Evolutionary conservation across 106 monocot species (phyloP).

Genomic region (Dendrobium huoshanense): DNA sequence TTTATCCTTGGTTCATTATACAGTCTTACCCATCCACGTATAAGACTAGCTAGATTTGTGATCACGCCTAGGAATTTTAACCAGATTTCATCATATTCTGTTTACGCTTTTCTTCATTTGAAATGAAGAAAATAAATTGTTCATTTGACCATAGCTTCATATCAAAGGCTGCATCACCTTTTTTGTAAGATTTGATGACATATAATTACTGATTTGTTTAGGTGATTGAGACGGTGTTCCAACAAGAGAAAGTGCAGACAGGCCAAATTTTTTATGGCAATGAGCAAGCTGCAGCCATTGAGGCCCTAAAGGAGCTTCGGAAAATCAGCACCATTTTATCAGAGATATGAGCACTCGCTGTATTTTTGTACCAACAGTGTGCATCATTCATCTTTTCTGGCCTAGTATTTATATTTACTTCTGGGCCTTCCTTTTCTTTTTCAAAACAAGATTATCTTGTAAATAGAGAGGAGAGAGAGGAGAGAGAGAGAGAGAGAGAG

Average conservation of each 20-base stretch:
- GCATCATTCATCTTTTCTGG: slow-evolving; percentile 18
- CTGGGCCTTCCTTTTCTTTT: background rate
- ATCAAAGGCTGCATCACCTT: background rate
- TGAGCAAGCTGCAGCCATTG: slow-evolving; percentile 59
- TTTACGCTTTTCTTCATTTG: no score
- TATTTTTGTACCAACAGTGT: slow-evolving; percentile 12
- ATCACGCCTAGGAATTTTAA: no score
- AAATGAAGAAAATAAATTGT: background rate
- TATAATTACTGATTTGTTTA: slow-evolving; percentile 15
- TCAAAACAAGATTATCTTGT: background rate
- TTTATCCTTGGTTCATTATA: no score
- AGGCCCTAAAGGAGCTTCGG: slow-evolving; percentile 85
- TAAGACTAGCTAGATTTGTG: no score
- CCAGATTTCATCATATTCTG: no score
- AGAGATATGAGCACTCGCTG: slow-evolving; percentile 37
- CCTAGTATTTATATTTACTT: slow-evolving; percentile 8
- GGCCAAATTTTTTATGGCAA: slow-evolving; percentile 49
- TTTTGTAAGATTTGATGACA: background rate
- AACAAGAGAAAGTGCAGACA: slow-evolving; percentile 46
- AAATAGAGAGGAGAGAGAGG: background rate
- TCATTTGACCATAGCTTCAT: background rate
- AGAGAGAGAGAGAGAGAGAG: no score
- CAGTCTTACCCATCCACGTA: no score
- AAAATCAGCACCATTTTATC: slow-evolving; percentile 72
- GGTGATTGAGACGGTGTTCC: slow-evolving; percentile 76